Evolutionary conservation across 768 basidiomycete species (phyloP), one percentile per base, ranked within the genome.

Genomic region (Amylocystis lapponica): DNA sequence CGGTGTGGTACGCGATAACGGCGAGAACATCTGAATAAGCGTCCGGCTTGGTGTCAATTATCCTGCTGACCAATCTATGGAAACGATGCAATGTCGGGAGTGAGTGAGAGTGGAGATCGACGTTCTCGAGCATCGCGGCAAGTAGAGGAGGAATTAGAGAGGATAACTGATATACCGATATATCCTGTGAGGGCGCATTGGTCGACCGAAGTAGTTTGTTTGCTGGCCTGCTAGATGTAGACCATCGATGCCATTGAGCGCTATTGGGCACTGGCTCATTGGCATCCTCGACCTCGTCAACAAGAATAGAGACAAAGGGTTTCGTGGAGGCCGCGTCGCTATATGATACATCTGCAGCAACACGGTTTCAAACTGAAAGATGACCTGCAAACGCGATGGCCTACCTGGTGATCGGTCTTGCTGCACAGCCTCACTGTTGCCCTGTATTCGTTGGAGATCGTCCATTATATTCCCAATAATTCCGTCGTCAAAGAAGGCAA

Each of bases 1-100:
- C 59, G 3, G 78, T 71, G 40, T 81, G 78, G 56, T 83, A 82
- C 11, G 86, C 86, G 22, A 81, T 66, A 25, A 88, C 70, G 48
- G 86, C 78, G 9, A 93, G 70, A 1, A 87, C 43, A 60, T 91
- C 88, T 32, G 78, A 66, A 56, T 82, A 81, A 3, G 76, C 69
- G 58, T 91, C 87, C 0, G 73, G 68, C 55, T 89, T 91, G 25
- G 69, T 63, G 20, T 61, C 65, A 13, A 78, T 59, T 21, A 89
- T 69, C 14, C 74, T 58, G 20, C 67, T 61, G 22, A 90, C 55
- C 12, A 90, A 63, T 11, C 70, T 69, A 49, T 72, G 69, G 37
- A 85, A 68, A 12, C 72, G 69, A 49, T 78, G 65, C 16, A 70
- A 50, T 3, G 69, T 68, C 36, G 73, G 67, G 42, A 57, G 44